Evolutionary conservation across 768 basidiomycete genomes (phyloP).

Genomic region (Suillus hirtellus): DNA sequence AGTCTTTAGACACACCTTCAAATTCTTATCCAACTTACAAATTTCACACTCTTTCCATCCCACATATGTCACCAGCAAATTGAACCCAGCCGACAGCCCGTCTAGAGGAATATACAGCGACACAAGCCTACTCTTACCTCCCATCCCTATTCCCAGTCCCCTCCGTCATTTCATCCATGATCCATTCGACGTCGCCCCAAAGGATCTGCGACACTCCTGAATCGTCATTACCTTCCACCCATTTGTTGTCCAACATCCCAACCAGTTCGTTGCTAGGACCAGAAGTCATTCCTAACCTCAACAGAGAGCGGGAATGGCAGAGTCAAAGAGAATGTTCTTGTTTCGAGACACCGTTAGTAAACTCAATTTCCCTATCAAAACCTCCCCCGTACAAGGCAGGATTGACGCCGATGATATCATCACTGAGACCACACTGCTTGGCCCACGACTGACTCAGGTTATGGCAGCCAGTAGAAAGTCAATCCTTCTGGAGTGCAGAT

Average conservation of each 20-base stretch:
- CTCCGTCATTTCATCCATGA: not conserved
- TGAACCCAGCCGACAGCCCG: no score
- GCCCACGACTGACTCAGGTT: not conserved
- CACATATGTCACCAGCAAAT: no score
- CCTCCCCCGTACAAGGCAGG: not conserved
- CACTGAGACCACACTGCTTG: not conserved
- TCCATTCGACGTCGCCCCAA: not conserved
- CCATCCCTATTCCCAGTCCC: no score
- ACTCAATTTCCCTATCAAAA: not conserved
- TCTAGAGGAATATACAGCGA: no score
- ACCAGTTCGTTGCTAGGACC: no score
- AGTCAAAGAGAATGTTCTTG: no score
- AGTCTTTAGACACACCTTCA: not conserved
- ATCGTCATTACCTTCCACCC: rapidly evolving
- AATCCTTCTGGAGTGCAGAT: not conserved
- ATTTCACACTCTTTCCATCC: no score
- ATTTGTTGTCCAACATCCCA: not conserved
- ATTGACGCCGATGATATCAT: not conserved
- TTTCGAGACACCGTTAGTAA: not conserved
- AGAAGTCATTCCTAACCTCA: no score
- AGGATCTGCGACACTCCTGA: not conserved
- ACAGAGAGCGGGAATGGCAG: no score
- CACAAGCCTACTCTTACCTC: no score
- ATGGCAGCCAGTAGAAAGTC: not conserved
- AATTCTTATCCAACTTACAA: no score